phyloP scores from a whole-genome alignment of 768 basidiomycete species.

The Butyriboletus loyo region DNA sequence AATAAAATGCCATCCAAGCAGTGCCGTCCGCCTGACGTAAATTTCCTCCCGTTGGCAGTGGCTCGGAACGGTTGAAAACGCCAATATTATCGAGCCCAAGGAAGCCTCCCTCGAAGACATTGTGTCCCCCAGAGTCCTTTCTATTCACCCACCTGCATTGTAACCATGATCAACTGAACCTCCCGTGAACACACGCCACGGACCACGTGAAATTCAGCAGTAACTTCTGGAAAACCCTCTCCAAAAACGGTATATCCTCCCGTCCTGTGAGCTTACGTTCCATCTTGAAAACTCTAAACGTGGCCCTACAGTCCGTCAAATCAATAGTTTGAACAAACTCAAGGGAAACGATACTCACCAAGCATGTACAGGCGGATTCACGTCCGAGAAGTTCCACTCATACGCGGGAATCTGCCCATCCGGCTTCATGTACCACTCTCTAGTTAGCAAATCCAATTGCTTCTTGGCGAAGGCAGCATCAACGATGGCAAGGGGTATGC shows the following conservation, averaged over 20 bases:
- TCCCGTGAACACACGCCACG: constrained; percentile 10
- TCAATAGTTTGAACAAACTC: not conserved
- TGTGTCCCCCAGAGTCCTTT: constrained; percentile 92
- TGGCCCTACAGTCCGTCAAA: constrained; percentile 57
- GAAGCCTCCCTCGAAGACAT: constrained; percentile 98
- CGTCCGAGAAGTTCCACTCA: constrained; percentile 99
- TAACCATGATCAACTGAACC: not conserved
- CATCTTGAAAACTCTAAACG: constrained; percentile 98
- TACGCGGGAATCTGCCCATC: constrained; percentile 99
- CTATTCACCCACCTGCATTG: constrained; percentile 90
- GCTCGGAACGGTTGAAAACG: constrained; percentile 96
- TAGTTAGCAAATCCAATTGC: constrained; percentile 90
- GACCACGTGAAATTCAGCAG: constrained; percentile 96
- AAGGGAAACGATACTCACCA: constrained; percentile 50
- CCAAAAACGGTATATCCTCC: constrained; percentile 89
- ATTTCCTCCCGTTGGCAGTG: constrained; percentile 89
- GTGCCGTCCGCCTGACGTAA: constrained; percentile 98
- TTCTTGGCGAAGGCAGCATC: constrained; percentile 97
- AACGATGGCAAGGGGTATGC: constrained; percentile 93
- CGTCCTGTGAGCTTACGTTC: constrained; percentile 92
- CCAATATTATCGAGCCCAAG: constrained; percentile 98
- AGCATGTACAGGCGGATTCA: constrained; percentile 98
- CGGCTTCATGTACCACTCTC: constrained; percentile 99
- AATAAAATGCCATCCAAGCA: constrained; percentile 99
- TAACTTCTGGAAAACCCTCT: constrained; percentile 97